Conservation (phyloP, 352 stramenopile species). For the Phytophthora hibernalis region DNA sequence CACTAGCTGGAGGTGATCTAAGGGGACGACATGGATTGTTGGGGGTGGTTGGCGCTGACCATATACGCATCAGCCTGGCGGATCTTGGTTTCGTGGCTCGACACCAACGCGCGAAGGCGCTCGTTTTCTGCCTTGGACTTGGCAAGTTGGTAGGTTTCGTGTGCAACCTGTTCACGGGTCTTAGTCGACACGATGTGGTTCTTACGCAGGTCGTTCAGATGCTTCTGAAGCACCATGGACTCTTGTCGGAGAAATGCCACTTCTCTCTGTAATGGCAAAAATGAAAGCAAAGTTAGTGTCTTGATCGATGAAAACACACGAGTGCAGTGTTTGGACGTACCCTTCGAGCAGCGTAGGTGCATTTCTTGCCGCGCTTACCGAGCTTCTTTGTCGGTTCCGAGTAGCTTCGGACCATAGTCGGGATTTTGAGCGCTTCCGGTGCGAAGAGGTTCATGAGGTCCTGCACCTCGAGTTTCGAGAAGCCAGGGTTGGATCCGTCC, state of each 20-base stretch:
- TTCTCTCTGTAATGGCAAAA: conserved; percentile 42
- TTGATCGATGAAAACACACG: not conserved
- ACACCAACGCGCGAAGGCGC: conserved; percentile 50
- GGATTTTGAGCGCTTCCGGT: conserved; percentile 29
- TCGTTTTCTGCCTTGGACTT: conserved; percentile 51
- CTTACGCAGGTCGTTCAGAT: conserved; percentile 42
- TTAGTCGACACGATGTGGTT: conserved; percentile 11
- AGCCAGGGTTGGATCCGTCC: conserved; percentile 41
- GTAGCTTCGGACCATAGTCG: conserved; percentile 29
- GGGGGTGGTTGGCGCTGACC: conserved; percentile 13
- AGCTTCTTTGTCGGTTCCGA: conserved; percentile 41
- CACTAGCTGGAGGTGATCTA: conserved; percentile 1
- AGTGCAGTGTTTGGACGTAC: conserved; percentile 28
- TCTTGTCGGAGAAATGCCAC: conserved; percentile 50
- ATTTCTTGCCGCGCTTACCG: conserved; percentile 57
- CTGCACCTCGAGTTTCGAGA: conserved; percentile 45
- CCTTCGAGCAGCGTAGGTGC: conserved; percentile 64
- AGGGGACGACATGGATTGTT: conserved; percentile 11
- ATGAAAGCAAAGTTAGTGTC: conserved; percentile 19
- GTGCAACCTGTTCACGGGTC: conserved; percentile 29
- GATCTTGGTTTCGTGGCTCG: conserved; percentile 52
- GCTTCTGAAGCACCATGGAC: conserved; percentile 42
- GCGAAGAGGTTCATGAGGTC: conserved; percentile 49
- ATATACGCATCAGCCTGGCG: conserved; percentile 45
- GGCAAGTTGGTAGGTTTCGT: conserved; percentile 39